These are phyloP conservation scores for Botrytis sinoallii DNA, from an alignment of 2,329 filamentous ascomycete species.

Conservation along the genomic window DNA sequence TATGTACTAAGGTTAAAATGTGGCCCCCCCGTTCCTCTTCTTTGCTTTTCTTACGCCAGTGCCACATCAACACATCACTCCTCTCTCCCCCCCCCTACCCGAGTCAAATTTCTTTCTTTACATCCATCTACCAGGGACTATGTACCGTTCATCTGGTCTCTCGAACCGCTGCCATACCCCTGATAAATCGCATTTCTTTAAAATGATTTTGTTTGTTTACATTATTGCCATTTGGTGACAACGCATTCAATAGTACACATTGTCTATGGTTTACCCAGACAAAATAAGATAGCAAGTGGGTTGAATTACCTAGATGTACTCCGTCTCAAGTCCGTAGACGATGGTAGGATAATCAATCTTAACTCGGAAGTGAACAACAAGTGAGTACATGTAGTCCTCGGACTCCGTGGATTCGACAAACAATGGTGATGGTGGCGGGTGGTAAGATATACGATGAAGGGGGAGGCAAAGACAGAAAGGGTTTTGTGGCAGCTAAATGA, in stretches of 20 bases:
- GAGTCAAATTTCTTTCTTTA: neutral
- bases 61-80: neutral
- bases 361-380: neutral
- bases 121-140: neutral
- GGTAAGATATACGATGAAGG: neutral
- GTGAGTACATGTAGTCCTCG: neutral
- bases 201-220: neutral
- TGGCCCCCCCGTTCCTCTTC: neutral
- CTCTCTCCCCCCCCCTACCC: neutral
- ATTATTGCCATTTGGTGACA: neutral
- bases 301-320: neutral
- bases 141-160: neutral
- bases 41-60: neutral
- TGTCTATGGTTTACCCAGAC: neutral
- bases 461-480: neutral
- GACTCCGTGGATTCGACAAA: neutral
- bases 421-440: neutral
- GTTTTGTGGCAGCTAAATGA: constrained; percentile 1
- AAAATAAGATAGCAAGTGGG: neutral
- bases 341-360: neutral
- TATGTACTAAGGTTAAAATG: neutral
- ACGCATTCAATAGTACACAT: neutral
- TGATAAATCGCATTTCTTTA: neutral
- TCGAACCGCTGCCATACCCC: neutral
- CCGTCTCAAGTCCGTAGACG: too few relatives aligned